These are phyloP conservation scores for Fragaria iinumae DNA, from an alignment of 306 rosid genomes.

Conservation along the genomic window DNA sequence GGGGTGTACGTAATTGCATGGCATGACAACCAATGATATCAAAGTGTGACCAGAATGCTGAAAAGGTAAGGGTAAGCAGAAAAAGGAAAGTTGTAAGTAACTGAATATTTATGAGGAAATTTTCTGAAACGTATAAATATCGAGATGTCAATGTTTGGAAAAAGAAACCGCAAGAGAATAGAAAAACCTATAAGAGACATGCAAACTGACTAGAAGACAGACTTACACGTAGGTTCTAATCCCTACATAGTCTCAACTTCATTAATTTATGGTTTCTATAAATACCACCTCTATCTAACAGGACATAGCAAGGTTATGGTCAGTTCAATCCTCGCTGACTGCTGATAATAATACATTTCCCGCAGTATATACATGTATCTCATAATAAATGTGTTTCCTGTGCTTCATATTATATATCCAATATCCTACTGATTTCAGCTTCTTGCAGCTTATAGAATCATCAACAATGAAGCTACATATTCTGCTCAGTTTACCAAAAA, in stretches of 20 bases:
- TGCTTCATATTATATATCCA: background rate
- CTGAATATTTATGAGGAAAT: background rate
- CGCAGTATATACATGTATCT: background rate
- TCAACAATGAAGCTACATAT: background rate
- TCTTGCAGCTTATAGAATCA: background rate
- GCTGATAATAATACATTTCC: background rate
- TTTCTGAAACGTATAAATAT: background rate
- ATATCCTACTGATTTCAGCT: background rate
- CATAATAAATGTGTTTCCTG: background rate
- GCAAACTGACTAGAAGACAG: background rate
- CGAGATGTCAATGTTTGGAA: background rate
- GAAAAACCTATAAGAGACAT: background rate
- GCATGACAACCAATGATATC: background rate
- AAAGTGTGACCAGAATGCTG: background rate
- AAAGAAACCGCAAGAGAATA: background rate
- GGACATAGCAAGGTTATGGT: background rate
- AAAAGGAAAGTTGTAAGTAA: background rate
- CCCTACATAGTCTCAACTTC: background rate
- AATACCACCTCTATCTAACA: background rate
- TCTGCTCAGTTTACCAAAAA: background rate
- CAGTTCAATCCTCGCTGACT: background rate
- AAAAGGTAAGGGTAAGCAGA: background rate
- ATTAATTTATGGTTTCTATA: background rate
- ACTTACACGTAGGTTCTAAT: background rate
- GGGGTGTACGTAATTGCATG: background rate